A percentile compares a stretch with the other conserved stretches of the same genome.
Evolutionary conservation across 495 filamentous ascomycete genomes (phyloP).

Genomic region (Aspergillus asperescens): DNA sequence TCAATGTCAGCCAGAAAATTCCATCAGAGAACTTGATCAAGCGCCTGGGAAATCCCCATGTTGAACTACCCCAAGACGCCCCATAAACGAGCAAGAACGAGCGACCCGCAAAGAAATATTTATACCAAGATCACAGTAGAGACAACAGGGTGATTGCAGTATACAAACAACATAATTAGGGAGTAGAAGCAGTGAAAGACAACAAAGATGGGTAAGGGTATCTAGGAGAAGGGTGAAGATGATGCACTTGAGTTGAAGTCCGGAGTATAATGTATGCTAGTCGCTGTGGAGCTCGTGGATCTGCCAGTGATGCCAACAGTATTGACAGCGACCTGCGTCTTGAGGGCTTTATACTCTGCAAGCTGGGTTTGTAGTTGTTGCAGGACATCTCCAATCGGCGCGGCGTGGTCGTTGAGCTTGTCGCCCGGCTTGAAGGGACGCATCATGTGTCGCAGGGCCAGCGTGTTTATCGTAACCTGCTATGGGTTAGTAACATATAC

Average conservation of each 20-base stretch:
- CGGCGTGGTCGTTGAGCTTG: slow-evolving; percentile 44
- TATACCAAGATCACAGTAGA: neutral
- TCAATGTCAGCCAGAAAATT: neutral
- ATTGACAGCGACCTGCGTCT: slow-evolving; percentile 39
- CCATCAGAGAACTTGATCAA: neutral
- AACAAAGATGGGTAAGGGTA: slow-evolving; percentile 9
- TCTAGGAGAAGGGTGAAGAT: slow-evolving; percentile 30
- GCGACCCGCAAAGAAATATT: neutral
- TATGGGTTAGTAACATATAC: slow-evolving; percentile 11
- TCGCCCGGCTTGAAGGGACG: slow-evolving; percentile 45
- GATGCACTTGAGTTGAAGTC: slow-evolving; percentile 28
- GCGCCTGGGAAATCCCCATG: neutral
- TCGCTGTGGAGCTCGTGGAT: slow-evolving; percentile 15
- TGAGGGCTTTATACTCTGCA: slow-evolving; percentile 47
- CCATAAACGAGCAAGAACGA: neutral
- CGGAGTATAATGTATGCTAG: slow-evolving; percentile 13
- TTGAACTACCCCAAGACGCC: neutral
- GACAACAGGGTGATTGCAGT: neutral
- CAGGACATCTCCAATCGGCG: slow-evolving; percentile 48
- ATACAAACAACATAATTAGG: slow-evolving; percentile 11
- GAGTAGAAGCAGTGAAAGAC: neutral
- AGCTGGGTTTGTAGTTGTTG: slow-evolving; percentile 44
- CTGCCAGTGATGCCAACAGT: slow-evolving; percentile 27
- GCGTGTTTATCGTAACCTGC: slow-evolving; percentile 60
- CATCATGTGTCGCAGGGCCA: slow-evolving; percentile 61